These are phyloP conservation scores for Crucibulum laeve DNA, from an alignment of 768 basidiomycete genomes.

Conservation along the genomic window DNA sequence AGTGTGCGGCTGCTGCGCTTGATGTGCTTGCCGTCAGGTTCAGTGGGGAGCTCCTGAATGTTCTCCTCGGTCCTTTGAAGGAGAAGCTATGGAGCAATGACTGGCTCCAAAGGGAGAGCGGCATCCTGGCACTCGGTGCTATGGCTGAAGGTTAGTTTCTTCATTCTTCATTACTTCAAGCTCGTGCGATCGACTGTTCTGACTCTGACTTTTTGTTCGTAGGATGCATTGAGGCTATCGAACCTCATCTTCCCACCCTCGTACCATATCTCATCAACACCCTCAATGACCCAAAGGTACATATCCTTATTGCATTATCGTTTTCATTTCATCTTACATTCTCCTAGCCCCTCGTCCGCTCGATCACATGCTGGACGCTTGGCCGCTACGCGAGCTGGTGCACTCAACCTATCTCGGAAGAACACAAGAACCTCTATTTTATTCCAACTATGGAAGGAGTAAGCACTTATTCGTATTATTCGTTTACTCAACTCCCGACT, in stretches of 20 bases:
- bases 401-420: slow-evolving; percentile 77
- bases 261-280: slow-evolving; percentile 91
- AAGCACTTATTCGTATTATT: slow-evolving; percentile 11
- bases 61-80: slow-evolving; percentile 85
- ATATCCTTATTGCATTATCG: slow-evolving; percentile 9
- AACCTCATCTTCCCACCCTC: slow-evolving; percentile 90
- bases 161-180: slow-evolving; percentile 1
- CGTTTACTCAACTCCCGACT: slow-evolving; percentile 3
- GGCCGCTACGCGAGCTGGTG: slow-evolving; percentile 98
- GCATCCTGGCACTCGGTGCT: slow-evolving; percentile 92
- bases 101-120: slow-evolving; percentile 94
- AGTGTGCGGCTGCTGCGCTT: slow-evolving; percentile 95
- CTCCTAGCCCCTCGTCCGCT: slow-evolving; percentile 86
- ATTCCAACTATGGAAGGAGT: slow-evolving; percentile 99
- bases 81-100: slow-evolving; percentile 89
- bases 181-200: slow-evolving; percentile 2
- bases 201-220: slow-evolving; percentile 6
- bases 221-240: slow-evolving; percentile 97
- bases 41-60: slow-evolving; percentile 81
- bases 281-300: slow-evolving; percentile 87
- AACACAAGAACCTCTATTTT: slow-evolving; percentile 88
- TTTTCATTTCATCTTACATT: slow-evolving; percentile 7
- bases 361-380: slow-evolving; percentile 99
- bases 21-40: slow-evolving; percentile 96
- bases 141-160: slow-evolving; percentile 87